These are phyloP conservation scores for Penicillium sp. DNA, from an alignment of 2,329 filamentous ascomycete genomes.

Conservation along the genomic window DNA sequence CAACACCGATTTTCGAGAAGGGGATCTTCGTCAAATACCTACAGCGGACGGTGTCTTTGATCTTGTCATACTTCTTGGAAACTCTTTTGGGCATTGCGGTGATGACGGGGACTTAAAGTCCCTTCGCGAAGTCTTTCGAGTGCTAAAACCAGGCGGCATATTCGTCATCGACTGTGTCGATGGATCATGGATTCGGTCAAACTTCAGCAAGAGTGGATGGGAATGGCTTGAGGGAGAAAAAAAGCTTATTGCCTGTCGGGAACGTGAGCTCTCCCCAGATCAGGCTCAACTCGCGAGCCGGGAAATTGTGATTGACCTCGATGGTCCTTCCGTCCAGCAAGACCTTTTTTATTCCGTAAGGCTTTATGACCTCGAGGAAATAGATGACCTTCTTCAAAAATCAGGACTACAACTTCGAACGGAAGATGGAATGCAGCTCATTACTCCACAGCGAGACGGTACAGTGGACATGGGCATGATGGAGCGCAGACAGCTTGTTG, in stretches of 20 bases:
- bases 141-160: background rate
- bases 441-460: background rate
- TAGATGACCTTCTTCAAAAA: background rate
- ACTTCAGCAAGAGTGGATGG: background rate
- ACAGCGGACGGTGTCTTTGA: background rate
- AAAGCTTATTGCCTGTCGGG: background rate
- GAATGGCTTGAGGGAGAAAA: background rate
- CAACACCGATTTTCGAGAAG: background rate
- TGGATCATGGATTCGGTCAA: background rate
- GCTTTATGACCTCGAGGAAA: background rate
- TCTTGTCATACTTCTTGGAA: background rate
- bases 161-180: background rate
- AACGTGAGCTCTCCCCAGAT: background rate
- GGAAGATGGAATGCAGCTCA: background rate
- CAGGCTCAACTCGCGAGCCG: background rate
- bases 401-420: background rate
- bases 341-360: background rate
- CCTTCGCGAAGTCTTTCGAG: background rate
- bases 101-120: background rate
- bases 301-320: background rate
- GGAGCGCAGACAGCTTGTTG: background rate
- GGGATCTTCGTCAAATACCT: background rate
- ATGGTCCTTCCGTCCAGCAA: background rate
- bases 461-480: background rate
- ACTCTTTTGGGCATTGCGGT: background rate